Conservation (phyloP, 164 flowering plant genomes). For the Pachysandra terminalis region DNA sequence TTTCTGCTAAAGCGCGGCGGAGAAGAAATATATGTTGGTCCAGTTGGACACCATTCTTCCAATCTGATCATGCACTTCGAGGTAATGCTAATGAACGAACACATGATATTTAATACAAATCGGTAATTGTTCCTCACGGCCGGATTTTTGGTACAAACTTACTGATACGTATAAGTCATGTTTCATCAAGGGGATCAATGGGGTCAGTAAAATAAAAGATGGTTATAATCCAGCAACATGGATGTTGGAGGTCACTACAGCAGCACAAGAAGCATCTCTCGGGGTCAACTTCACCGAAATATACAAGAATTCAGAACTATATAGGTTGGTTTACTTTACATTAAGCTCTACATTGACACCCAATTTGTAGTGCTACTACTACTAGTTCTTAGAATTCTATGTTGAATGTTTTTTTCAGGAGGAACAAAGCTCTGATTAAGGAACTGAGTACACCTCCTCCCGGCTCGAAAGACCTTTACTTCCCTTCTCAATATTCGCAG, state of each 20-base stretch:
- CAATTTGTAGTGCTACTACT: neutral
- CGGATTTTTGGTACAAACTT: neutral
- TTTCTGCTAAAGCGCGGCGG: slow-evolving; percentile 4
- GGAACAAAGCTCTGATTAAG: slow-evolving; percentile 26
- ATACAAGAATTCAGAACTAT: slow-evolving; percentile 26
- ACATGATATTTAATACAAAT: neutral
- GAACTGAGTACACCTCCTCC: slow-evolving; percentile 25
- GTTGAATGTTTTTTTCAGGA: slow-evolving; percentile 19
- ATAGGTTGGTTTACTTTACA: slow-evolving; percentile 10
- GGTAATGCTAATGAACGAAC: neutral
- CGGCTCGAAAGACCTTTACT: slow-evolving; percentile 25
- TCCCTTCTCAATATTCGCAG: slow-evolving; percentile 23
- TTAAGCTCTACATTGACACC: too few species aligned
- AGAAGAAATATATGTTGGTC: slow-evolving; percentile 9
- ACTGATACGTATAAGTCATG: neutral
- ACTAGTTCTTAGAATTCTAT: neutral
- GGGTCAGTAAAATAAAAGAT: slow-evolving; percentile 27
- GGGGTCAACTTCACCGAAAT: slow-evolving; percentile 26
- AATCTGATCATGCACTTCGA: slow-evolving; percentile 8
- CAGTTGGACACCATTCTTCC: neutral
- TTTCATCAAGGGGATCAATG: slow-evolving; percentile 28
- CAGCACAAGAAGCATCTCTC: slow-evolving; percentile 25
- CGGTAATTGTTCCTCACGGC: neutral
- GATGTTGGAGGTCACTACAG: slow-evolving; percentile 33
- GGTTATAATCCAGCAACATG: slow-evolving; percentile 38